These are phyloP conservation scores for Mycosphaerelloides madeirae DNA, from an alignment of 2,329 filamentous ascomycete genomes.

Conservation along the genomic window DNA sequence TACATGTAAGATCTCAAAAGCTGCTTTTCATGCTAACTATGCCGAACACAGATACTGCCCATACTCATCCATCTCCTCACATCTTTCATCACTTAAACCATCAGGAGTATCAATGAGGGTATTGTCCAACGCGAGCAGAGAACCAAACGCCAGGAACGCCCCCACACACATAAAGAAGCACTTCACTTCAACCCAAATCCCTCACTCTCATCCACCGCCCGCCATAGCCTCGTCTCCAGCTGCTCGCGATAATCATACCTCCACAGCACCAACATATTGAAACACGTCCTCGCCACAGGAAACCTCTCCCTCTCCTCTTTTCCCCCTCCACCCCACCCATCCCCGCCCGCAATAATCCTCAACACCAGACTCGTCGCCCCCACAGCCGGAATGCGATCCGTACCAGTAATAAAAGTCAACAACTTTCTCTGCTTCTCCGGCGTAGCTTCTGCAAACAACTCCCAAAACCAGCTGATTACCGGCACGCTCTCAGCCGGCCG, in stretches of 20 bases:
- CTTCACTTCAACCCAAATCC: constrained; percentile 79
- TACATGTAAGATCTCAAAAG: no score
- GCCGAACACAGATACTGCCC: no score
- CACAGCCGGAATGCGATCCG: constrained; percentile 83
- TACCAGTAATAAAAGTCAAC: constrained; percentile 82
- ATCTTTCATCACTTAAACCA: no score
- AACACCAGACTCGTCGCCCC: constrained; percentile 76
- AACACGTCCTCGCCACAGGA: constrained; percentile 84
- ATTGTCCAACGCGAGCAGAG: no score
- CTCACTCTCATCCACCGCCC: constrained; percentile 82
- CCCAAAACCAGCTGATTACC: constrained; percentile 83
- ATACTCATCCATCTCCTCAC: no score
- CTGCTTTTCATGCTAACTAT: no score
- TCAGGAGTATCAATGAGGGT: no score
- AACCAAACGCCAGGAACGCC: no score
- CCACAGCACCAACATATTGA: constrained; percentile 77
- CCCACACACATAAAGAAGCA: neutral
- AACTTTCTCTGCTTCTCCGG: constrained; percentile 70
- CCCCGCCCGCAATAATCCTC: constrained; percentile 67
- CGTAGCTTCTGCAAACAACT: constrained; percentile 63
- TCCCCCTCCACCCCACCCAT: constrained; percentile 30
- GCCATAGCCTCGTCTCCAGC: constrained; percentile 71
- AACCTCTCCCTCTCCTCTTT: constrained; percentile 65
- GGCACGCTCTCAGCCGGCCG: constrained; percentile 56
- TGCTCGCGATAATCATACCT: constrained; percentile 63